phyloP scores from a whole-genome alignment of 139 green algal species.

The Monoraphidium neglectum region DNA sequence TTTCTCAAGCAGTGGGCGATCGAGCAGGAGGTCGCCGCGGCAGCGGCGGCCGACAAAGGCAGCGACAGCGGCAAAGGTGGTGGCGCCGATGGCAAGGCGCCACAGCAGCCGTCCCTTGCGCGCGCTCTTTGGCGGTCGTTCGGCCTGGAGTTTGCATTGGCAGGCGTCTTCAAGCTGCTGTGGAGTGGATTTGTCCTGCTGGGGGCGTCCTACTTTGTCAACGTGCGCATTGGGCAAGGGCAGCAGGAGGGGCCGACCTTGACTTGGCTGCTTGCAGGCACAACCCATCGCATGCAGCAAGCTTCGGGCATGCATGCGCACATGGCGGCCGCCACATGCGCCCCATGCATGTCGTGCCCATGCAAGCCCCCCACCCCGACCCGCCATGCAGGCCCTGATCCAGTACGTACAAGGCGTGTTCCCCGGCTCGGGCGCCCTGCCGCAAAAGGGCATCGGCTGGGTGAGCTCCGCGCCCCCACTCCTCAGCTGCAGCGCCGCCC shows the following conservation, averaged over 20 bases:
- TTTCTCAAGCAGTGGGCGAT: constrained; percentile 34
- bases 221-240: no score
- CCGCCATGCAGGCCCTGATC: no score
- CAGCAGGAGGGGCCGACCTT: no score
- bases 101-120: constrained; percentile 35
- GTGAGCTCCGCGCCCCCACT: no score
- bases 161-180: constrained; percentile 43
- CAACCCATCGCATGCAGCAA: background rate
- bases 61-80: background rate
- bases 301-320: no score
- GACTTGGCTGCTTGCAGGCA: no score
- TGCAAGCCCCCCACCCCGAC: no score
- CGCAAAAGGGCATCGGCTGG: constrained; percentile 57
- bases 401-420: constrained; percentile 29
- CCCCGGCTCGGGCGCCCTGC: constrained; percentile 21
- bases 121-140: constrained; percentile 38
- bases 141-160: constrained; percentile 36
- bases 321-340: no score
- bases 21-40: constrained; percentile 28
- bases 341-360: no score
- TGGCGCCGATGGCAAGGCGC: background rate
- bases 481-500: no score
- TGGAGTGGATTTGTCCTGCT: constrained; percentile 48
- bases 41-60: background rate
- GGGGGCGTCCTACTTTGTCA: constrained; percentile 48